A percentile compares a stretch with the other conserved stretches of the same genome.
Conservation (phyloP, 2,329 filamentous ascomycete species). For the Ophiostoma sp. region DNA sequence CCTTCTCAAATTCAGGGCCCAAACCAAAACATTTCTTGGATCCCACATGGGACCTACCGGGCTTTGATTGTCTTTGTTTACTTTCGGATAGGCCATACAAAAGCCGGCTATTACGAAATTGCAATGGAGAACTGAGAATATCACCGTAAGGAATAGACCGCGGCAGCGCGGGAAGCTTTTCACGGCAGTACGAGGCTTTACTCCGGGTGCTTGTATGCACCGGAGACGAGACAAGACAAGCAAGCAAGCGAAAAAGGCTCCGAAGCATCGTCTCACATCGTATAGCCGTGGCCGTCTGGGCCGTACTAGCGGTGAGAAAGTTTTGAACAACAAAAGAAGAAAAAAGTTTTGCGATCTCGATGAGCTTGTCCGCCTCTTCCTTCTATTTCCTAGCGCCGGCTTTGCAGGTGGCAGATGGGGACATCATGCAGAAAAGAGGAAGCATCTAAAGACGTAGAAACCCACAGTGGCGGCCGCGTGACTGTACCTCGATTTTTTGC, state of each 20-base stretch:
- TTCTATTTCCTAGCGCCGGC: conserved; percentile 11
- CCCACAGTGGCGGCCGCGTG: conserved; percentile 4
- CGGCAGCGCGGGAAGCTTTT: background rate
- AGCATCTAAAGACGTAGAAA: background rate
- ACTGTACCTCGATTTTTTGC: background rate
- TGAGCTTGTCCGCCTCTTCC: background rate
- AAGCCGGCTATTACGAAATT: background rate
- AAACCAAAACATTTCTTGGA: background rate
- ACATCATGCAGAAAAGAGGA: background rate
- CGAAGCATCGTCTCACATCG: background rate
- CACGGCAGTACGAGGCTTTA: background rate
- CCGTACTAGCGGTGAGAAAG: background rate
- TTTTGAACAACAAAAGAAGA: background rate
- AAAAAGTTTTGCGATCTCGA: background rate
- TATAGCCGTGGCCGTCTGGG: background rate
- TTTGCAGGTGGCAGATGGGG: background rate
- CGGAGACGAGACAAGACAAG: background rate
- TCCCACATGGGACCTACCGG: too few species aligned
- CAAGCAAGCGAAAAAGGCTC: background rate
- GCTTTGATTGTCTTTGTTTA: background rate
- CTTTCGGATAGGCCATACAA: background rate
- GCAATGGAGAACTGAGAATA: background rate
- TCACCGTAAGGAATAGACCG: background rate
- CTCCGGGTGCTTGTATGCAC: background rate
- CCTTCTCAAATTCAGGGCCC: background rate